phyloP scores from a whole-genome alignment of 2,329 filamentous ascomycete genomes.

The Stagonosporopsis rhizophila region DNA sequence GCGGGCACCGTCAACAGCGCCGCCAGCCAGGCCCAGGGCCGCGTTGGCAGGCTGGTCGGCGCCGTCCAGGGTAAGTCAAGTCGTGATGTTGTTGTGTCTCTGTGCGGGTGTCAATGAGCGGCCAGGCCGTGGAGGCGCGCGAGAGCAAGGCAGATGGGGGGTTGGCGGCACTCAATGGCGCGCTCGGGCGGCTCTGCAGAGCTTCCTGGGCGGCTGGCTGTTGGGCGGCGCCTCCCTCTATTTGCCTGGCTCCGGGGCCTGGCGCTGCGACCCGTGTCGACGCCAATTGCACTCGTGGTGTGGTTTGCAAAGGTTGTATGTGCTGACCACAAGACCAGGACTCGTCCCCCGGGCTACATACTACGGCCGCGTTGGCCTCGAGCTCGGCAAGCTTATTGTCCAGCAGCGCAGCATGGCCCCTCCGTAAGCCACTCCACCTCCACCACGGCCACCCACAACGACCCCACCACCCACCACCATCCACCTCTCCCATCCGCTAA shows the following conservation, averaged over 20 bases:
- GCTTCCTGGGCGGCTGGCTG: no score
- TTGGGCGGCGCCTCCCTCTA: no score
- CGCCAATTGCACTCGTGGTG: no score
- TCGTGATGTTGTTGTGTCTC: neutral
- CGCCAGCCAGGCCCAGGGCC: slow-evolving; percentile 84
- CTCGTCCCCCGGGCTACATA: slow-evolving; percentile 86
- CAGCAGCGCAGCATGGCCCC: slow-evolving; percentile 88
- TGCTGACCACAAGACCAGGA: slow-evolving; percentile 60
- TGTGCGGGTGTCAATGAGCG: slow-evolving; percentile 20
- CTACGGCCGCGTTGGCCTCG: slow-evolving; percentile 87
- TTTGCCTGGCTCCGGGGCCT: no score
- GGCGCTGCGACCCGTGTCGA: neutral
- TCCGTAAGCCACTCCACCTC: slow-evolving; percentile 71
- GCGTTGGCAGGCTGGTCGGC: slow-evolving; percentile 77
- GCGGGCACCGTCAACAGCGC: slow-evolving; percentile 80
- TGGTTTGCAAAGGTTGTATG: no score
- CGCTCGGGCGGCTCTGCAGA: slow-evolving; percentile 14
- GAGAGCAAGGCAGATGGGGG: neutral
- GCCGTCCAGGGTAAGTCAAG: slow-evolving; percentile 82
- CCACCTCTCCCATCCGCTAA: slow-evolving; percentile 20
- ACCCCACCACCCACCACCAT: neutral
- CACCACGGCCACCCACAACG: neutral
- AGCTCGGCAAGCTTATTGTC: slow-evolving; percentile 88
- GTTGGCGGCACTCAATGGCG: slow-evolving; percentile 26
- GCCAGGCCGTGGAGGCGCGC: neutral